These are phyloP conservation scores for Styphnolobium japonicum DNA, from an alignment of 306 rosid species.

Conservation along the genomic window DNA sequence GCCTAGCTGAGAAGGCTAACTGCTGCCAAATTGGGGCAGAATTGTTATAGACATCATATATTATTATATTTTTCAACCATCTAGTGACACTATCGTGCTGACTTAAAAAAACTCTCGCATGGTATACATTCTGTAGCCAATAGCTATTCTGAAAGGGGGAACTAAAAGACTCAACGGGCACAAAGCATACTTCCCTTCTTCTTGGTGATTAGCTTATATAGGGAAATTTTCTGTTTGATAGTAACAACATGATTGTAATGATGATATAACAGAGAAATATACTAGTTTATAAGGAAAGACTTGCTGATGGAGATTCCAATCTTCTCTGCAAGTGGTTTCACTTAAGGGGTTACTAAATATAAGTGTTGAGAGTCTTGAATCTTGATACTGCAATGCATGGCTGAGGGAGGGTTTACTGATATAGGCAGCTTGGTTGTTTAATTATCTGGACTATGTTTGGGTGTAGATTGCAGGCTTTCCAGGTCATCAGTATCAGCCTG, in stretches of 20 bases:
- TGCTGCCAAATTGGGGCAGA: slow-evolving; percentile 10
- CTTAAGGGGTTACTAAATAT: not conserved
- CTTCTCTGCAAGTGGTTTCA: not conserved
- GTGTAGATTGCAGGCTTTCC: not conserved
- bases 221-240: not conserved
- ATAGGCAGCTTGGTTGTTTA: not conserved
- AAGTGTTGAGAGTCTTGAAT: too few species aligned
- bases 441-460: not conserved
- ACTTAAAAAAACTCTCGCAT: not conserved
- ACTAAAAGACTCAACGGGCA: not conserved
- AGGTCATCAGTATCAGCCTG: slow-evolving; percentile 12
- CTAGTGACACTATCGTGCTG: not conserved
- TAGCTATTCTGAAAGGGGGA: not conserved
- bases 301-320: not conserved
- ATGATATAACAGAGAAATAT: not conserved
- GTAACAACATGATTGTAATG: not conserved
- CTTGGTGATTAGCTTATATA: not conserved
- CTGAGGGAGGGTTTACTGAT: not conserved
- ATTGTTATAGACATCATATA: not conserved
- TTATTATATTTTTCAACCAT: not conserved
- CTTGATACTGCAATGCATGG: not conserved
- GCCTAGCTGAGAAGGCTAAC: not conserved
- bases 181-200: not conserved
- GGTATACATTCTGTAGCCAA: not conserved
- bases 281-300: not conserved